These are phyloP conservation scores for Saccharomyces mikatae DNA, from an alignment of 805 yeast genomes.

Conservation along the genomic window DNA sequence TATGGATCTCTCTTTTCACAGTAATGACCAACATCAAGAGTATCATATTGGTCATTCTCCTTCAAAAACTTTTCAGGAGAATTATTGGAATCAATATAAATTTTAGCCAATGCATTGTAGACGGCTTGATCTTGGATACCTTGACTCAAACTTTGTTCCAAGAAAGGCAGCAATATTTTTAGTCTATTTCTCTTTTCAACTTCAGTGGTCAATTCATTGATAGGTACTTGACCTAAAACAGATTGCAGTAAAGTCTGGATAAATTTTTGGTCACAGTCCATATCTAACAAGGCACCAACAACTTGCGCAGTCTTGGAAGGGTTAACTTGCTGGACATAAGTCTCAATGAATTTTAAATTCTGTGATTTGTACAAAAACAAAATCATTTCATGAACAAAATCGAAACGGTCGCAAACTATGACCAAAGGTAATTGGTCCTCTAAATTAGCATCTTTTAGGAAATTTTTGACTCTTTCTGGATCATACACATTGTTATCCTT, in stretches of 20 bases:
- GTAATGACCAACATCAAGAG: slow-evolving; percentile 93
- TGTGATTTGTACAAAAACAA: slow-evolving; percentile 91
- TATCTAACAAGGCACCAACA: slow-evolving; percentile 90
- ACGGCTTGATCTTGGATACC: slow-evolving; percentile 88
- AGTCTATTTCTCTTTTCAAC: slow-evolving; percentile 95
- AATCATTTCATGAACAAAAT: slow-evolving; percentile 87
- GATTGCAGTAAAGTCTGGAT: slow-evolving; percentile 74
- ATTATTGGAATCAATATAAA: slow-evolving; percentile 95
- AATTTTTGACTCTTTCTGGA: slow-evolving; percentile 96
- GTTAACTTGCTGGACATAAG: slow-evolving; percentile 95
- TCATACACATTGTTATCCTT: slow-evolving; percentile 90
- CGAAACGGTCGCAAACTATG: slow-evolving; percentile 88
- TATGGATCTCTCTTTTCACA: slow-evolving; percentile 99
- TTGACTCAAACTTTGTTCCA: slow-evolving; percentile 76
- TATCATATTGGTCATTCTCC: slow-evolving; percentile 84
- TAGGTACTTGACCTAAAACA: slow-evolving; percentile 91
- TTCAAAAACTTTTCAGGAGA: slow-evolving; percentile 93
- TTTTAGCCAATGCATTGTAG: slow-evolving; percentile 91
- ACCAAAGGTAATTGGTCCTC: slow-evolving; percentile 95
- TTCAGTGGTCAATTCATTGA: slow-evolving; percentile 80
- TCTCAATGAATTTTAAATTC: slow-evolving; percentile 93
- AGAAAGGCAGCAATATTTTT: slow-evolving; percentile 83
- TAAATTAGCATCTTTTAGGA: slow-evolving; percentile 84
- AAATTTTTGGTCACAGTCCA: slow-evolving; percentile 89
- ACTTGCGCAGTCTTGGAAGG: slow-evolving; percentile 95